Percentiles rank a stretch among this genome's conserved stretches.
Evolutionary conservation across 1,284 basidiomycete genomes (phyloP).

Genomic region (Ustilago lituana): DNA sequence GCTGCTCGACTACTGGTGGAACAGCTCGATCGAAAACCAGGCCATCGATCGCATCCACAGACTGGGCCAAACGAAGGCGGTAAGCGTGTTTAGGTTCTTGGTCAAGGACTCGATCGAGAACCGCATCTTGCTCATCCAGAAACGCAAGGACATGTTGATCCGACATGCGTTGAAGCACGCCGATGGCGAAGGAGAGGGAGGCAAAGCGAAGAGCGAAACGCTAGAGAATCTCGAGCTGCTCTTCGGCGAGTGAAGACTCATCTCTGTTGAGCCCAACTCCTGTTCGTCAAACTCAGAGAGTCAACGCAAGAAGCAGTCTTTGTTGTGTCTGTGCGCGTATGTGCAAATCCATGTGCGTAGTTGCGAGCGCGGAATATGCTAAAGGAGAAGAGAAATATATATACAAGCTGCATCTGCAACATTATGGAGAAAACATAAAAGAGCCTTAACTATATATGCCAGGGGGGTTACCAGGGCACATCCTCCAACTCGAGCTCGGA

Average conservation of each 20-base stretch:
- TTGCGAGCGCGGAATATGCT: no score
- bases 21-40: constrained; percentile 76
- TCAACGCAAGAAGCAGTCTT: not conserved
- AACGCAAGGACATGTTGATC: constrained; percentile 90
- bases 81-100: constrained; percentile 90
- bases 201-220: constrained; percentile 42
- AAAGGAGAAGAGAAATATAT: no score
- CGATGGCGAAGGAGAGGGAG: not conserved
- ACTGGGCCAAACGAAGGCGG: constrained; percentile 86
- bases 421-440: no score
- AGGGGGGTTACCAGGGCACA: constrained; percentile 30
- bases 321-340: no score
- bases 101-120: constrained; percentile 91
- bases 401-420: no score
- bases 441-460: no score
- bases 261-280: no score
- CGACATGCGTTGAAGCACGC: constrained; percentile 68
- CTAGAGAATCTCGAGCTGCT: constrained; percentile 60
- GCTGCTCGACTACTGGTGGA: constrained; percentile 67
- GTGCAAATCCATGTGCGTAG: no score
- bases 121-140: constrained; percentile 76
- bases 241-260: constrained; percentile 48
- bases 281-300: not conserved
- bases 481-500: constrained; percentile 32
- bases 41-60: constrained; percentile 75